Evolutionary conservation across 495 filamentous ascomycete genomes (phyloP).

Genomic region (Penicillium steckii): DNA sequence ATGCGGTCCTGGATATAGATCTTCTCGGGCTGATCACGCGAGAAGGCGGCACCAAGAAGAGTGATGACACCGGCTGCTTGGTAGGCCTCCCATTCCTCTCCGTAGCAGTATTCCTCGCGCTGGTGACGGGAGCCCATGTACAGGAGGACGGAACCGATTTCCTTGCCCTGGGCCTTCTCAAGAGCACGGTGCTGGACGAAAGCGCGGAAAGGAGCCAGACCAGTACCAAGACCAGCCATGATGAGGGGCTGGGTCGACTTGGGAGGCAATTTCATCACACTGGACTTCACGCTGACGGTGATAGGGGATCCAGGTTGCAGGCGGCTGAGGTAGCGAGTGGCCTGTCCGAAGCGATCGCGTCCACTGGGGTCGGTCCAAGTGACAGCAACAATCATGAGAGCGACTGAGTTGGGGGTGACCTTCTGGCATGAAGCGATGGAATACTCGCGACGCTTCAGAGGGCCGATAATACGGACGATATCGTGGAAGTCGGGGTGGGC

Average conservation of each 20-base stretch:
- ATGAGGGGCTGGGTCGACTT: constrained; percentile 87
- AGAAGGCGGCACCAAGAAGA: constrained; percentile 90
- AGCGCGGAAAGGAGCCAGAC: constrained; percentile 94
- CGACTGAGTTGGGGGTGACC: constrained; percentile 79
- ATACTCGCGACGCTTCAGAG: constrained; percentile 96
- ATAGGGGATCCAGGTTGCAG: constrained; percentile 73
- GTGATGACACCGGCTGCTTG: constrained; percentile 94
- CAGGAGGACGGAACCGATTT: constrained; percentile 88
- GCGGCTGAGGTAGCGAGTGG: constrained; percentile 79
- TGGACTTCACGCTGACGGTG: constrained; percentile 92
- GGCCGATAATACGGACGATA: constrained; percentile 82
- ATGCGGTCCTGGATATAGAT: constrained; percentile 99
- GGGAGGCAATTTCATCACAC: constrained; percentile 93
- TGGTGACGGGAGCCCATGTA: constrained; percentile 98
- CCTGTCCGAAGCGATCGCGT: constrained; percentile 87
- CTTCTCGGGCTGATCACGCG: constrained; percentile 94
- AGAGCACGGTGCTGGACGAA: constrained; percentile 98
- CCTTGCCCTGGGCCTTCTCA: constrained; percentile 91
- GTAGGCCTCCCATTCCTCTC: constrained; percentile 99
- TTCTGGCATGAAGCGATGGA: constrained; percentile 95
- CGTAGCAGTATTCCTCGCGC: constrained; percentile 97
- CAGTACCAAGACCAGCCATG: constrained; percentile 99
- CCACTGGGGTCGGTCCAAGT: constrained; percentile 87
- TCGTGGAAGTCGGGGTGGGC: constrained; percentile 90
- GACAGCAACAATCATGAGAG: constrained; percentile 98